Conservation (phyloP, 305 asterid species). For the Lippia alba region DNA sequence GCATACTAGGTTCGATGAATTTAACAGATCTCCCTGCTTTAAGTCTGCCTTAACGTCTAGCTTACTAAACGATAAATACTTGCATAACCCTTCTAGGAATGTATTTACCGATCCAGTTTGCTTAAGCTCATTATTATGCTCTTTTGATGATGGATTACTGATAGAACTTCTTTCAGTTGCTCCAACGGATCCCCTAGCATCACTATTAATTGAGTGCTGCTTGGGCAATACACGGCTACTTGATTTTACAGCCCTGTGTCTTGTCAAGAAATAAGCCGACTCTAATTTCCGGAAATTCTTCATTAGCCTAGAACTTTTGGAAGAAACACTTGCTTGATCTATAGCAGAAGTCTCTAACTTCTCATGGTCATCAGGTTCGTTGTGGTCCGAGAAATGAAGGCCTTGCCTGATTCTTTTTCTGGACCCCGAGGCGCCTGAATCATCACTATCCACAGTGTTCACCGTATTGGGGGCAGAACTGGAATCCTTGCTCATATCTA, state of each 20-base stretch:
- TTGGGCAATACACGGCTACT: constrained; percentile 41
- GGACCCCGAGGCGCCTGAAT: constrained; percentile 55
- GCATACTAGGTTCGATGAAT: constrained; percentile 77
- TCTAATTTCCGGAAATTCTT: constrained; percentile 68
- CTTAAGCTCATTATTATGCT: constrained; percentile 40
- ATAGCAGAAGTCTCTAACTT: constrained; percentile 41
- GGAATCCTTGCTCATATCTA: constrained; percentile 42
- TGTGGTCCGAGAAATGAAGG: constrained; percentile 18
- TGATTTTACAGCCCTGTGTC: constrained; percentile 50
- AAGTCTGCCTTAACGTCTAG: constrained; percentile 70
- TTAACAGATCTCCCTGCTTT: constrained; percentile 77
- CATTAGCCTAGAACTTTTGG: constrained; percentile 59
- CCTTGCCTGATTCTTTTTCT: constrained; percentile 62
- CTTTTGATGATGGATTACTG: constrained; percentile 57
- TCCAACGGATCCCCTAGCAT: constrained; percentile 48
- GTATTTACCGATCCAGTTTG: constrained; percentile 59
- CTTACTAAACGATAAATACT: constrained; percentile 64
- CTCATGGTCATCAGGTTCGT: constrained; percentile 42
- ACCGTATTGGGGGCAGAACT: constrained; percentile 37
- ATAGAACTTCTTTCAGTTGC: constrained; percentile 63
- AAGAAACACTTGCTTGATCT: constrained; percentile 45
- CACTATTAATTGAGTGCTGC: constrained; percentile 45
- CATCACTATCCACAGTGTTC: constrained; percentile 42
- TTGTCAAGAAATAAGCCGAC: constrained; percentile 59
- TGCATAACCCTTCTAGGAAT: constrained; percentile 69